Conservation (phyloP, 495 filamentous ascomycete genomes). For the Hamigera avellanea region DNA sequence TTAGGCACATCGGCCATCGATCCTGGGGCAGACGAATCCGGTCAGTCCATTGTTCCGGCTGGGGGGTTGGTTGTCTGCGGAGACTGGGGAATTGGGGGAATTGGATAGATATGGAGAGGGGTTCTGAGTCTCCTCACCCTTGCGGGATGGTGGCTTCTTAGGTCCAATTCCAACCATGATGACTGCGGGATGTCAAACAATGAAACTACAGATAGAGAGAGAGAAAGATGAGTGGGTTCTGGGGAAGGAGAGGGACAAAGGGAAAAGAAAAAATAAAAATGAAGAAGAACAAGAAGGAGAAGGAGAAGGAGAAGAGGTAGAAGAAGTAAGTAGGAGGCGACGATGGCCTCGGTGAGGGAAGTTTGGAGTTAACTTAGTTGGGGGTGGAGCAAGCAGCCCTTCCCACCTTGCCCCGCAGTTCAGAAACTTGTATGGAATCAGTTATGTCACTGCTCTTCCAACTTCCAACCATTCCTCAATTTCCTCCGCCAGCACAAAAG, state of each 20-base stretch:
- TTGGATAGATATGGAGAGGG: slow-evolving; percentile 9
- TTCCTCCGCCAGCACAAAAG: no score
- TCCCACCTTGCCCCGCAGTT: no score
- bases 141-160: slow-evolving; percentile 61
- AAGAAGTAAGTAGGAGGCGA: no score
- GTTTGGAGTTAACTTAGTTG: no score
- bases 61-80: no score
- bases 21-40: slow-evolving; percentile 34
- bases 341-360: no score
- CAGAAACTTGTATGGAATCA: no score
- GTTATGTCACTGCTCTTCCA: no score
- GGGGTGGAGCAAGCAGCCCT: no score
- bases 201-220: slow-evolving; percentile 3
- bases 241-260: slow-evolving; percentile 12
- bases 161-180: slow-evolving; percentile 65
- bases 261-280: slow-evolving; percentile 1
- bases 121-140: slow-evolving; percentile 43
- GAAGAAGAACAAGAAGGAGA: no score
- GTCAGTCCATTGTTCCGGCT: slow-evolving; percentile 7
- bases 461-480: no score
- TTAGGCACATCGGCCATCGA: slow-evolving; percentile 76
- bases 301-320: no score
- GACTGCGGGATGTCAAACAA: not conserved
- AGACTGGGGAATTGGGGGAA: not conserved
- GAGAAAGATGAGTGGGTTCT: slow-evolving; percentile 1